Percentiles rank a stretch among this genome's conserved stretches.
phyloP scores from a whole-genome alignment of 2,329 filamentous ascomycete genomes.

The Penicillium brevicompactum region DNA sequence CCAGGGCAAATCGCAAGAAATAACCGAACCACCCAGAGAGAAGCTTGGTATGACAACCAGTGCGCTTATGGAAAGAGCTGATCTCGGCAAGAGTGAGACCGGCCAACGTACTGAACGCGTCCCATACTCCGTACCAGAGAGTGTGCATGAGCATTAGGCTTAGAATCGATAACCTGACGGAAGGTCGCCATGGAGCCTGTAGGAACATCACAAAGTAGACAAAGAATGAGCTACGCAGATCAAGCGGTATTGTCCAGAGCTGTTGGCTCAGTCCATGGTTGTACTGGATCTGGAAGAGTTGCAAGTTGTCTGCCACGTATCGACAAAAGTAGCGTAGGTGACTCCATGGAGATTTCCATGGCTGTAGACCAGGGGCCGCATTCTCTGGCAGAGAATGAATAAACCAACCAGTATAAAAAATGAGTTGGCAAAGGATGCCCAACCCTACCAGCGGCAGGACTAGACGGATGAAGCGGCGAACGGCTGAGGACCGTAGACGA shows the following conservation, averaged over 20 bases:
- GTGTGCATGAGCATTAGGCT: conserved; percentile 13
- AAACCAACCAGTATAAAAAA: conserved; percentile 24
- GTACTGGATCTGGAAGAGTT: conserved; percentile 22
- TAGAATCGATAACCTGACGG: conserved; percentile 13
- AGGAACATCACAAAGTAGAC: conserved; percentile 22
- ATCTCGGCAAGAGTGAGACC: not conserved
- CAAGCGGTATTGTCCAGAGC: conserved; percentile 28
- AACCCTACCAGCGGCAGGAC: conserved; percentile 22
- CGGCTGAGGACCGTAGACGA: conserved; percentile 21
- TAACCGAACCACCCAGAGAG: not conserved
- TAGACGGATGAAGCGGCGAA: conserved; percentile 22
- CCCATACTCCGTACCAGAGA: conserved; percentile 27
- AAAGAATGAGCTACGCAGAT: conserved; percentile 24
- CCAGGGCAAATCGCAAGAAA: not conserved
- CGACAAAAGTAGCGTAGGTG: conserved; percentile 21
- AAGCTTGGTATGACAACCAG: not conserved
- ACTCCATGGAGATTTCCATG: conserved; percentile 20
- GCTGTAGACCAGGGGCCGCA: conserved; percentile 6
- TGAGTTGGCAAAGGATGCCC: conserved; percentile 17
- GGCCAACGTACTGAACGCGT: conserved; percentile 20
- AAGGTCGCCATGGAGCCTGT: conserved; percentile 19
- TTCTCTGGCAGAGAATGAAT: conserved; percentile 15
- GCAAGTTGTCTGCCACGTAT: conserved; percentile 25
- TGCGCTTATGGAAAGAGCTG: not conserved
- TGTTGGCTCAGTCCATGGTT: conserved; percentile 24